Conservation (phyloP, 257 asterid genomes). For the Solanum virginianum region DNA sequence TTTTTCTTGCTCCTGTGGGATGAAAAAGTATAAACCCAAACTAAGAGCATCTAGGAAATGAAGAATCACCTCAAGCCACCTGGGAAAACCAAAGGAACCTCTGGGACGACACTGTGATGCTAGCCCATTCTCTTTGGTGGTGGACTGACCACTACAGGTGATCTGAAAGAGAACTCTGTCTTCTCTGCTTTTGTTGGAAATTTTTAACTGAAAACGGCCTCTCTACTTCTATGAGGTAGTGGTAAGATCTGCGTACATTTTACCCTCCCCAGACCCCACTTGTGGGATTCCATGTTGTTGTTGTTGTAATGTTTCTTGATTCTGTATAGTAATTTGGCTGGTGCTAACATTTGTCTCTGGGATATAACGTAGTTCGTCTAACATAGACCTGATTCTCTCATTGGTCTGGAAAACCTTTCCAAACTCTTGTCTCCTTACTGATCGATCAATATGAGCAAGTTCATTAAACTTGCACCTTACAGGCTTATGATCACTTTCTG, state of each 20-base stretch:
- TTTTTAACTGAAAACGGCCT: too few species aligned
- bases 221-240: too few species aligned
- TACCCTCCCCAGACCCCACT: too few species aligned
- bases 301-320: conserved; percentile 63
- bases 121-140: conserved; percentile 35
- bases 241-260: too few species aligned
- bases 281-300: too few species aligned
- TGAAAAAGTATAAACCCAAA: not conserved
- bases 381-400: conserved; percentile 21
- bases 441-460: conserved; percentile 73
- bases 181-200: conserved; percentile 56
- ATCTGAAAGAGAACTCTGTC: conserved; percentile 53
- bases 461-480: conserved; percentile 81
- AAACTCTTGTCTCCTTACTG: conserved; percentile 68
- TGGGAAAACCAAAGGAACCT: conserved; percentile 74
- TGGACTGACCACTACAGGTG: conserved; percentile 62
- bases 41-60: not conserved
- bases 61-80: conserved; percentile 80
- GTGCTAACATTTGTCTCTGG: conserved; percentile 57
- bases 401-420: conserved; percentile 54
- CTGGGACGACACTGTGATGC: conserved; percentile 48
- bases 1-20: not conserved
- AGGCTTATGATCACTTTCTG: conserved; percentile 93
- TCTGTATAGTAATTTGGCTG: conserved; percentile 40
- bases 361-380: conserved; percentile 42